Conservation (phyloP, 1,284 basidiomycete species). For the Apiotrichum domesticum region DNA sequence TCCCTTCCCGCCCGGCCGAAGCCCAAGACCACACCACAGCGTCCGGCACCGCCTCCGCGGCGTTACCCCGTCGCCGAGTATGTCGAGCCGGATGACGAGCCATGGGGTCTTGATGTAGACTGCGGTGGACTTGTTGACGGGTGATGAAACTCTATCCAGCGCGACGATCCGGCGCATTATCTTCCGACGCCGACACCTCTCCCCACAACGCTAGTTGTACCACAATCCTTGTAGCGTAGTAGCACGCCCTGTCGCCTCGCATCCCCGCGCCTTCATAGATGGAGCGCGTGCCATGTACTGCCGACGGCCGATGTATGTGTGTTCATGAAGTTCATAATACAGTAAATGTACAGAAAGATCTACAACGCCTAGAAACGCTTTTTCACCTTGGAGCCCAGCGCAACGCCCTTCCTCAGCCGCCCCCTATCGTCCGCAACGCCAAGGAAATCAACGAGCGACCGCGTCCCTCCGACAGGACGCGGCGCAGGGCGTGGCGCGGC, state of each 20-base stretch:
- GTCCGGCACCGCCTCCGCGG: no score
- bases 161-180: no score
- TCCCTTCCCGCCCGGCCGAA: no score
- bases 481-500: background rate
- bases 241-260: background rate
- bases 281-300: no score
- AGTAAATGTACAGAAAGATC: background rate
- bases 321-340: background rate
- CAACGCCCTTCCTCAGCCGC: constrained; percentile 26
- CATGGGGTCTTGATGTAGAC: no score
- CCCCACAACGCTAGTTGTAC: background rate
- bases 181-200: background rate
- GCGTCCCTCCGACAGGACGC: background rate
- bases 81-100: no score
- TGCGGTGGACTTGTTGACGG: no score
- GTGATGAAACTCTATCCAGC: no score
- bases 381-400: constrained; percentile 22
- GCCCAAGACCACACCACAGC: no score
- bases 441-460: constrained; percentile 3
- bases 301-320: background rate
- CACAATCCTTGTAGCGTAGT: background rate
- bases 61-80: no score
- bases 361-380: constrained; percentile 7
- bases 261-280: background rate
- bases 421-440: constrained; percentile 27